Evolutionary conservation across 139 green algal genomes (phyloP).

Genomic region (Spirogloea muscicola): DNA sequence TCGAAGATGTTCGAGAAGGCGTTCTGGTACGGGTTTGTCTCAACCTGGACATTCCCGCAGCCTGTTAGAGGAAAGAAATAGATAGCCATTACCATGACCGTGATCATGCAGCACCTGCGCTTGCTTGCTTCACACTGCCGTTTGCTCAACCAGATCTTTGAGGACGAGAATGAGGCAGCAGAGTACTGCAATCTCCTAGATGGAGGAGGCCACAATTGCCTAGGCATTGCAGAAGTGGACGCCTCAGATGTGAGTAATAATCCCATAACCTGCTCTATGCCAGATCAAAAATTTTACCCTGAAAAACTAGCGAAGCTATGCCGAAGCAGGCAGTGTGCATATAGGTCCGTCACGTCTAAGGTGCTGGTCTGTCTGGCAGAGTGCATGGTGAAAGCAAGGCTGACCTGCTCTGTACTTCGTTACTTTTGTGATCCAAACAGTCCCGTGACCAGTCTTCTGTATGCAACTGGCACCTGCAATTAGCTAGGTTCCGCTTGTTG

Average conservation of each 20-base stretch:
- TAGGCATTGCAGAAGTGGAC: constrained; percentile 21
- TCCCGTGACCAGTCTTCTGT: not conserved
- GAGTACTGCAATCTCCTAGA: constrained; percentile 38
- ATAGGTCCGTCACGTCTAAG: not conserved
- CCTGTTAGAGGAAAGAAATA: too few relatives aligned
- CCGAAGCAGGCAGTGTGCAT: too few relatives aligned
- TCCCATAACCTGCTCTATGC: not conserved
- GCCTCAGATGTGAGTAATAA: constrained; percentile 34
- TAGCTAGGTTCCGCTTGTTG: not conserved
- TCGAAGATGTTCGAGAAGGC: constrained; percentile 35
- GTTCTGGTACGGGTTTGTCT: constrained; percentile 21
- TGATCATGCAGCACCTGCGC: too few relatives aligned
- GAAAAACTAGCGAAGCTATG: too few relatives aligned
- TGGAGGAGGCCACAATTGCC: constrained; percentile 10
- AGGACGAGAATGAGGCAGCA: constrained; percentile 31
- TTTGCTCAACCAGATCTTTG: constrained; percentile 47
- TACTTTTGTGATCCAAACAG: not conserved
- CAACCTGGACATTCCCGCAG: too few relatives aligned
- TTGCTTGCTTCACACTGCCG: too few relatives aligned
- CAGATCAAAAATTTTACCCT: too few relatives aligned
- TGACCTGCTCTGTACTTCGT: not conserved
- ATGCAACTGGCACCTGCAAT: not conserved
- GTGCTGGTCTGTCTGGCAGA: not conserved
- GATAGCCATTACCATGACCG: too few relatives aligned
- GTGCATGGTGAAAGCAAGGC: not conserved